Percentiles rank a stretch among this genome's conserved stretches.
Evolutionary conservation across 176 grass and related monocot species (phyloP).

Genomic region (Lolium rigidum): DNA sequence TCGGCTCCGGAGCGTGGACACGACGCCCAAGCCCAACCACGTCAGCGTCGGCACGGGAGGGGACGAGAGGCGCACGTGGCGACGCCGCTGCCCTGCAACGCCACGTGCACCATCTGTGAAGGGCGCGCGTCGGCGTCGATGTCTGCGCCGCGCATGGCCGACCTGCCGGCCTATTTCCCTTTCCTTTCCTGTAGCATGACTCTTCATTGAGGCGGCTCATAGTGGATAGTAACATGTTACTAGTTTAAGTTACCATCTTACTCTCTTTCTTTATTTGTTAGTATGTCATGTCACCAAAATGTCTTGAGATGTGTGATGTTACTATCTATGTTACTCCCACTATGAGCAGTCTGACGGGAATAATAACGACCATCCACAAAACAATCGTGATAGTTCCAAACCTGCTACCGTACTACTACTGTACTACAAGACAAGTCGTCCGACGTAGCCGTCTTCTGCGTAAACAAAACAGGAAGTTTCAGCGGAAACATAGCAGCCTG

Average conservation of each 20-base stretch:
- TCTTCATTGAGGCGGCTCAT: too few relatives aligned
- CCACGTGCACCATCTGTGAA: not conserved
- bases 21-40: not conserved
- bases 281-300: too few relatives aligned
- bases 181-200: too few relatives aligned
- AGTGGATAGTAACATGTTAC: too few relatives aligned
- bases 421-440: not conserved
- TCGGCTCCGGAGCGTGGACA: not conserved
- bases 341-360: too few relatives aligned
- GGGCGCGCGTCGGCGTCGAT: not conserved
- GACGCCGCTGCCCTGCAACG: not conserved
- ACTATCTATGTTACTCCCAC: too few relatives aligned
- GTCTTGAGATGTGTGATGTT: too few relatives aligned
- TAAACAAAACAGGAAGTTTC: not conserved
- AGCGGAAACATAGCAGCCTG: too few relatives aligned
- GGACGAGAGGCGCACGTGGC: conserved; percentile 25
- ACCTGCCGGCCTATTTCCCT: not conserved
- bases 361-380: not conserved
- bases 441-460: not conserved
- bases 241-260: too few relatives aligned
- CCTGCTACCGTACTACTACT: too few relatives aligned
- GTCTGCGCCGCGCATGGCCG: not conserved
- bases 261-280: too few relatives aligned
- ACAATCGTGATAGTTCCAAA: too few relatives aligned
- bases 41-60: not conserved